Evolutionary conservation across 2,329 filamentous ascomycete genomes (phyloP).

Genomic region (Diaporthe capsici): DNA sequence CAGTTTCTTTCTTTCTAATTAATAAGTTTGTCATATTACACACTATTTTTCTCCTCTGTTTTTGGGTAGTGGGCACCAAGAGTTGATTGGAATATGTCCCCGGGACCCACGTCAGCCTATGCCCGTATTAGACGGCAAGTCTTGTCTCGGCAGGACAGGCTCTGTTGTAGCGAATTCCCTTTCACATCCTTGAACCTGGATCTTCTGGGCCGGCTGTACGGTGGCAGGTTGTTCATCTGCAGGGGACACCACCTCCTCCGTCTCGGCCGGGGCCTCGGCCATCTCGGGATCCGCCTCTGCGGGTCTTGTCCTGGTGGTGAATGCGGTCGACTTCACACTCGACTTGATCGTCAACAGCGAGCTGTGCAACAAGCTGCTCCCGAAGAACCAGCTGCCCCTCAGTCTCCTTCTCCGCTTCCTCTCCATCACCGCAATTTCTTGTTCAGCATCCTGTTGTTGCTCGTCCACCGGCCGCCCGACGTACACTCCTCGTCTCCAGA

Average conservation of each 20-base stretch:
- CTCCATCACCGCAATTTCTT: constrained; percentile 13
- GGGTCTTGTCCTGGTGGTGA: constrained; percentile 2
- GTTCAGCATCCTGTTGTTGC: constrained; percentile 2
- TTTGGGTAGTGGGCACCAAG: neutral
- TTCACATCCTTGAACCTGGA: neutral
- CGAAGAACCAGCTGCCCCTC: constrained; percentile 5
- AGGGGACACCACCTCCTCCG: neutral
- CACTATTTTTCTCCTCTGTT: too few species aligned
- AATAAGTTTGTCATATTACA: neutral
- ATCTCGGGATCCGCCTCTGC: constrained; percentile 10
- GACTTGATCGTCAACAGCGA: constrained; percentile 18
- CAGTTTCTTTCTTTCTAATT: too few species aligned
- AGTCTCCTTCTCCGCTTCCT: neutral
- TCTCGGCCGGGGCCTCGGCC: neutral
- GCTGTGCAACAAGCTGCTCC: constrained; percentile 10
- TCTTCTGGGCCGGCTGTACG: neutral
- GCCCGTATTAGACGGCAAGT: too few species aligned
- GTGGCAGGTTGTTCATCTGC: too few species aligned
- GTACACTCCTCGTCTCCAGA: neutral
- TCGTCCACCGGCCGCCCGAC: neutral
- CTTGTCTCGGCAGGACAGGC: neutral
- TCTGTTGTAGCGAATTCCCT: neutral
- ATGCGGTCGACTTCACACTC: constrained; percentile 3
- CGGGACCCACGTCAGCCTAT: neutral
- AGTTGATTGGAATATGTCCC: neutral